Conservation (phyloP, 306 rosid genomes). For the Pyrus communis region DNA sequence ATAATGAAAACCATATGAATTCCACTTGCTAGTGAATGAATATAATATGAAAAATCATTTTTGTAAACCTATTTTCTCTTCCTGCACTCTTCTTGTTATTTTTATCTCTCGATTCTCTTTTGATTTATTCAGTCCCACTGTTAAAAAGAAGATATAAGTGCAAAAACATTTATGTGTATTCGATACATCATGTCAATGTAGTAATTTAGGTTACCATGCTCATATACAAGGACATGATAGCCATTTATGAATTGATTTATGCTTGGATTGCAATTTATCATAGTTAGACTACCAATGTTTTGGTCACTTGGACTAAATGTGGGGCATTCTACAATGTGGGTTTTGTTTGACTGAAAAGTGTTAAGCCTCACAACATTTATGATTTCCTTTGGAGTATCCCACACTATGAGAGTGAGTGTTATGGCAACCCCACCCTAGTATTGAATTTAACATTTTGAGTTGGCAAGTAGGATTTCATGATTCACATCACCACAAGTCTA, state of each 20-base stretch:
- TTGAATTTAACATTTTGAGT: slow-evolving; percentile 14
- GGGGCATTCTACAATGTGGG: slow-evolving; percentile 3
- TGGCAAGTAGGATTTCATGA: slow-evolving; percentile 27
- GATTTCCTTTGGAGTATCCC: slow-evolving; percentile 8
- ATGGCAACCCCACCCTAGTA: slow-evolving; percentile 11
- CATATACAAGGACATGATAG: background rate
- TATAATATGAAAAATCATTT: background rate
- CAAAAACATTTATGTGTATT: background rate
- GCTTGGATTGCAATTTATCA: background rate
- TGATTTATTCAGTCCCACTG: no score
- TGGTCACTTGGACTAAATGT: background rate
- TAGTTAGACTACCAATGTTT: background rate
- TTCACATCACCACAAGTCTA: slow-evolving; percentile 19
- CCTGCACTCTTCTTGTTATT: no score
- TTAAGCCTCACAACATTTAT: background rate
- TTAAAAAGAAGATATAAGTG: background rate
- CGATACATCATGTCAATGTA: background rate
- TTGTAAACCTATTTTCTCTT: background rate
- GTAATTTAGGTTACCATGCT: background rate
- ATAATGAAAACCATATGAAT: background rate
- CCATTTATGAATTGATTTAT: background rate
- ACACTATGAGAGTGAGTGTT: slow-evolving; percentile 10
- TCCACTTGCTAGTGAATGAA: background rate
- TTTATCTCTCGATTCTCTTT: no score
- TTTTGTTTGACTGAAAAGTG: slow-evolving; percentile 22